phyloP scores from a whole-genome alignment of 225 moss, liverwort and hornwort species.

The Climacium dendroides region DNA sequence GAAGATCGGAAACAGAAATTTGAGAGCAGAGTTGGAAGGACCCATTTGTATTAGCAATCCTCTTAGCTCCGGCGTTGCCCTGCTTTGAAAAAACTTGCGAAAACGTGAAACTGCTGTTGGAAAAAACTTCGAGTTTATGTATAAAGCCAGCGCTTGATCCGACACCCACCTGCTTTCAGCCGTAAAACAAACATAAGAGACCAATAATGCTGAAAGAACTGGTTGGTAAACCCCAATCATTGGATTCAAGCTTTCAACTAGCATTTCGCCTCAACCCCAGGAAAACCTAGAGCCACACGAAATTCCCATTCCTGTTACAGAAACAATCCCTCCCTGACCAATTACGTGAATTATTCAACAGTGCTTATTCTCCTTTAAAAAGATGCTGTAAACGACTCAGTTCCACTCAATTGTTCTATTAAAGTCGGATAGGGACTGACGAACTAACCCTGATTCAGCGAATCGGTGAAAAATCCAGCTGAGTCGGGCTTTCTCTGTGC shows the following conservation, averaged over 20 bases:
- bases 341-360: neutral
- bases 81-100: slow-evolving; percentile 72
- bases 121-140: slow-evolving; percentile 94
- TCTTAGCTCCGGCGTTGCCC: slow-evolving; percentile 54
- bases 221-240: neutral
- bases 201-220: neutral
- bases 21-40: slow-evolving; percentile 41
- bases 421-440: neutral
- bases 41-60: slow-evolving; percentile 40
- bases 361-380: neutral
- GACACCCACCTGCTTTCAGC: slow-evolving; percentile 81
- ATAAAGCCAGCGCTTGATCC: slow-evolving; percentile 84
- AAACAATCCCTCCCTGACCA: neutral
- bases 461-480: slow-evolving; percentile 61
- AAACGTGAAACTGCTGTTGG: slow-evolving; percentile 70
- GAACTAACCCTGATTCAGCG: slow-evolving; percentile 47
- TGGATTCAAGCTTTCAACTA: neutral
- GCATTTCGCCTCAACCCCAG: neutral
- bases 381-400: neutral
- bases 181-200: neutral
- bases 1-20: slow-evolving; percentile 76
- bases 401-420: neutral
- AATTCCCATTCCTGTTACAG: neutral
- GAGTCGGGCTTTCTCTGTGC: slow-evolving; percentile 43
- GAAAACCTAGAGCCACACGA: neutral